Percentiles rank a stretch among this genome's conserved stretches.
phyloP scores from a whole-genome alignment of 164 flowering plant genomes.

The Stephania cephalantha region DNA sequence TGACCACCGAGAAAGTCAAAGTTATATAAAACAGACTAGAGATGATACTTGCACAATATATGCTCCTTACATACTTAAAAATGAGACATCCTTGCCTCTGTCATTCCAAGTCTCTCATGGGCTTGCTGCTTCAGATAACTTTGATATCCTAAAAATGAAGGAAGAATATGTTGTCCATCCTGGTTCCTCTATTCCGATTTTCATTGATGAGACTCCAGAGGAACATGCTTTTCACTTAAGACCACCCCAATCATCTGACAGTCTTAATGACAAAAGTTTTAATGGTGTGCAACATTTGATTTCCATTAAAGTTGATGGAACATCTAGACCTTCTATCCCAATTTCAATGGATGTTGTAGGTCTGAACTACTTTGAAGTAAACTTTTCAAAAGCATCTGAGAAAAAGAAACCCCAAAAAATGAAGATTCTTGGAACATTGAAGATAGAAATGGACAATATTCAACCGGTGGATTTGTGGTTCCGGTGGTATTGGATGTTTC shows the following conservation, averaged over 20 bases:
- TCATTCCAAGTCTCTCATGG: conserved; percentile 44
- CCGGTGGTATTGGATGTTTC: conserved; percentile 97
- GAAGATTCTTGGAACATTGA: conserved; percentile 21
- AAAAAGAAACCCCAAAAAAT: conserved; percentile 15
- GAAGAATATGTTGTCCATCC: conserved; percentile 45
- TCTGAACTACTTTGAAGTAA: conserved; percentile 76
- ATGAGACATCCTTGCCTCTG: conserved; percentile 81
- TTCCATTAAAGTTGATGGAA: conserved; percentile 75
- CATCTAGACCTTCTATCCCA: conserved; percentile 58
- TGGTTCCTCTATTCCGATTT: conserved; percentile 63
- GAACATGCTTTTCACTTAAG: conserved; percentile 44
- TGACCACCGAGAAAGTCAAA: conserved; percentile 23
- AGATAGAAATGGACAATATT: conserved; percentile 21
- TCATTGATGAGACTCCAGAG: conserved; percentile 56
- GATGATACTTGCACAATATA: conserved; percentile 35
- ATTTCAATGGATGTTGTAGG: conserved; percentile 97
- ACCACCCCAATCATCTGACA: conserved; percentile 54
- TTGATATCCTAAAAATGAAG: conserved; percentile 25
- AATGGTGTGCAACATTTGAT: conserved; percentile 54
- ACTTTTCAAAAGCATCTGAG: conserved; percentile 55
- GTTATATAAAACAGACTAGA: conserved; percentile 21
- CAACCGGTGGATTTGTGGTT: conserved; percentile 43
- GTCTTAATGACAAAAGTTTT: conserved; percentile 50
- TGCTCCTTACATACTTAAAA: conserved; percentile 82
- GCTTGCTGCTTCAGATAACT: conserved; percentile 22